Conservation (phyloP, 1,284 basidiomycete species). For the Sanguinoderma infundibulare region DNA sequence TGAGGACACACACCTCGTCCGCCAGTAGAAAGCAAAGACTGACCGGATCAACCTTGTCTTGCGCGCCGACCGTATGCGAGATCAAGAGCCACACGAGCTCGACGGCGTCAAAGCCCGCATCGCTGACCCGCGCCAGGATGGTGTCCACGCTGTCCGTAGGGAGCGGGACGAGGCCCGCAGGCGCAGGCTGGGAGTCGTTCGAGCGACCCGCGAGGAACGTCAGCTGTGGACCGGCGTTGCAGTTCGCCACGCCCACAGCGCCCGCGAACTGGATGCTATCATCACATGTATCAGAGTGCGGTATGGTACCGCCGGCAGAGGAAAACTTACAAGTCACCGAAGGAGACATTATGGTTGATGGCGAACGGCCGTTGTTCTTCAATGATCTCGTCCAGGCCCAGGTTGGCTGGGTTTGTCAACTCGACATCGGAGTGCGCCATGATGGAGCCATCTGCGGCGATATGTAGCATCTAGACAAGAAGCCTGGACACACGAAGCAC, state of each 20-base stretch:
- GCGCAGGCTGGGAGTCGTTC: conserved; percentile 30
- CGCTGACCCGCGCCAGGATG: conserved; percentile 35
- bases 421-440: conserved; percentile 32
- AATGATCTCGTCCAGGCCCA: conserved; percentile 37
- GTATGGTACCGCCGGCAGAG: neutral
- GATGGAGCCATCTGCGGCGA: conserved; percentile 33
- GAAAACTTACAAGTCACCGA: conserved; percentile 36
- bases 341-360: conserved; percentile 34
- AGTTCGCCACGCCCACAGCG: conserved; percentile 36
- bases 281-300: neutral
- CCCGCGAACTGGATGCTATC: conserved; percentile 37
- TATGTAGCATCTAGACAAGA: neutral
- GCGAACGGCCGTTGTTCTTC: conserved; percentile 32
- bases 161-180: conserved; percentile 33
- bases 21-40: neutral
- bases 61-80: conserved; percentile 35
- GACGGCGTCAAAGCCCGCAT: conserved; percentile 33
- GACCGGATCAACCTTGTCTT: conserved; percentile 31
- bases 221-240: conserved; percentile 35
- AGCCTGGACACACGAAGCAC: neutral
- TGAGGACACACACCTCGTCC: neutral
- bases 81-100: conserved; percentile 36
- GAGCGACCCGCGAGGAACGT: conserved; percentile 33
- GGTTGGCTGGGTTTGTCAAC: conserved; percentile 30
- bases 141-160: conserved; percentile 30